Evolutionary conservation across 1,284 basidiomycete species (phyloP), one percentile per base, ranked within the genome.

Genomic region (Ganoderma meredithae): DNA sequence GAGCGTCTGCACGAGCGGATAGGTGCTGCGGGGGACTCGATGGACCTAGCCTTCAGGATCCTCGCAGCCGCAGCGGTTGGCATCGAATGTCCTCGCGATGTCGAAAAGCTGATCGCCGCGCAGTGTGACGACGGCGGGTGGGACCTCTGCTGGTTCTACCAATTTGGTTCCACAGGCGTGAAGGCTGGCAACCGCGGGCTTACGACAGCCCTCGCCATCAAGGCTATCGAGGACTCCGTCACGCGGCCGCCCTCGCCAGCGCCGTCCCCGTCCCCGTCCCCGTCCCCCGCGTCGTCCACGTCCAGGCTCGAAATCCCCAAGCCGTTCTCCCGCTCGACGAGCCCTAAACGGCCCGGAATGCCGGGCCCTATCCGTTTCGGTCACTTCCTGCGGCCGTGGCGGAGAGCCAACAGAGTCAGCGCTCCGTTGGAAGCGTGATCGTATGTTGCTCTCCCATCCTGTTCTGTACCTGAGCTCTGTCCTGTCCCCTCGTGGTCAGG

Each of bases 51-150:
- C 0, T 86, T 86, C 84, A 84, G 86, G 3, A 80, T 88, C 52
- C 67, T 85, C 17, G 81, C 81, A 0, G 83, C 83, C 53, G 77
- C 79, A 1, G 76, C 75, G 4, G 78, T 86, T 13, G 85, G 83
- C 13, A 67, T 86, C 39, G 71, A 75, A 40, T 78, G 84, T 70
- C 79, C 83, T 36, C 75, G 81, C 19, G 86, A 88, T 73, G 65
- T 84, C 17, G 77, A 80, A 15, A 72, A 75, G 25, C 80, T 87
- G 12, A 78, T 85, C 4, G 74, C 80, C 12, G 71, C 84, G 52
- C 85, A 87, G 71, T 78, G 77, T 65, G 83, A 83, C 68, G 85
- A 87, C 69, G 86, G 86, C n/a, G 82, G 83, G 4, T 87, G 85
- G 85, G 81, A 79, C 44, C 76, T 79, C 12, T 81, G 85, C 5